phyloP scores from a whole-genome alignment of 768 basidiomycete genomes.

The Macrolepiota fuliginosa region DNA sequence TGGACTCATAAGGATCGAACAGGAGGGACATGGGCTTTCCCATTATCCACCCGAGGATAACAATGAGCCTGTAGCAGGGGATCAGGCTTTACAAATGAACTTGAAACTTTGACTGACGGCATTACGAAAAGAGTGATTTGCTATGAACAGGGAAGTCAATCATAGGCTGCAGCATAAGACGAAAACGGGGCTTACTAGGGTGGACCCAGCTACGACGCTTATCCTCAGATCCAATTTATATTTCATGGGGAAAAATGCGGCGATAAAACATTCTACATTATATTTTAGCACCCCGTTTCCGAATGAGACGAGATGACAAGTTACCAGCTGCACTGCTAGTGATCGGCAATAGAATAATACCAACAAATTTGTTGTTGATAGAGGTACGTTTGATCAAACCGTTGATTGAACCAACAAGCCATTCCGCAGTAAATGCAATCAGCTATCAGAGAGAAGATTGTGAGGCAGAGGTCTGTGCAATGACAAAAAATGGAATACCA shows the following conservation, averaged over 20 bases:
- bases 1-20: constrained; percentile 87
- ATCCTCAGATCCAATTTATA: constrained; percentile 85
- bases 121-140: constrained; percentile 85
- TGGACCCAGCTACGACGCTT: constrained; percentile 86
- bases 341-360: constrained; percentile 82
- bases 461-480: constrained; percentile 12
- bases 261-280: constrained; percentile 83
- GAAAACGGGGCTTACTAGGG: constrained; percentile 52
- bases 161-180: background rate
- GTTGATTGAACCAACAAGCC: constrained; percentile 78
- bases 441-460: constrained; percentile 38
- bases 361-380: constrained; percentile 82
- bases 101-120: constrained; percentile 25
- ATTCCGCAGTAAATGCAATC: constrained; percentile 64
- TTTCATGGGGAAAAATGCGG: constrained; percentile 89
- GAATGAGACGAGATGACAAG: constrained; percentile 12
- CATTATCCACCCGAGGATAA: constrained; percentile 76
- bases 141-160: constrained; percentile 29
- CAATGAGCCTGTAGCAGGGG: constrained; percentile 56
- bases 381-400: constrained; percentile 56
- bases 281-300: constrained; percentile 7
- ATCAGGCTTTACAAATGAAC: background rate
- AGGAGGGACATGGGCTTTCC: constrained; percentile 80
- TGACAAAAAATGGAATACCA: constrained; percentile 41
- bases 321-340: constrained; percentile 83